A percentile compares a stretch with the other conserved stretches of the same genome.
Evolutionary conservation across 1,284 basidiomycete genomes (phyloP).

Genomic region (Ceratobasidium sp.): DNA sequence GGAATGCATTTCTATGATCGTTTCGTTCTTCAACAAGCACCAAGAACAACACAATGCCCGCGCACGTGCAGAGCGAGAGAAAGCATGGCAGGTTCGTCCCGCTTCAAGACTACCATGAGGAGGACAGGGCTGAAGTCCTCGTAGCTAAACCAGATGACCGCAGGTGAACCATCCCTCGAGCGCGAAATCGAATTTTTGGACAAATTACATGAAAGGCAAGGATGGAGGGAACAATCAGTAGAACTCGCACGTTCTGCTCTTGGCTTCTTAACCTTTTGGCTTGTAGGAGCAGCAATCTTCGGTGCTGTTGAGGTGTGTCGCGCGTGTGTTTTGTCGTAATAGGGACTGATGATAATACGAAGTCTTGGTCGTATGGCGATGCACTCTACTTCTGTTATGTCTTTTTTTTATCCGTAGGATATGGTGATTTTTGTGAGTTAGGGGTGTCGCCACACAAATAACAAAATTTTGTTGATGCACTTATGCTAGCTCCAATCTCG

Average conservation of each 20-base stretch:
- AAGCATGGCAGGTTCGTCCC: slow-evolving; percentile 40
- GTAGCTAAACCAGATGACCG: slow-evolving; percentile 18
- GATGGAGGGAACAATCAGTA: slow-evolving; percentile 45
- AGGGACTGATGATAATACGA: background rate
- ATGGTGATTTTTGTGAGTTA: slow-evolving; percentile 45
- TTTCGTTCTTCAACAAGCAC: slow-evolving; percentile 47
- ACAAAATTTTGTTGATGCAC: background rate
- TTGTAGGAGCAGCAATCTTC: slow-evolving; percentile 49
- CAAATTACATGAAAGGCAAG: slow-evolving; percentile 45
- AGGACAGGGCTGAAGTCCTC: background rate
- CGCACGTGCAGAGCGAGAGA: slow-evolving; percentile 46
- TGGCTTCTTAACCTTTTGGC: slow-evolving; percentile 50
- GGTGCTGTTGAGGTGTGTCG: slow-evolving; percentile 42
- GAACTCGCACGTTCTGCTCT: slow-evolving; percentile 47
- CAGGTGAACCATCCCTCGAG: slow-evolving; percentile 39
- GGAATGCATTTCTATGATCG: slow-evolving; percentile 49
- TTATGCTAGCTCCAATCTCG: slow-evolving; percentile 21
- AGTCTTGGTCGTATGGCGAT: slow-evolving; percentile 43
- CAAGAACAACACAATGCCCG: slow-evolving; percentile 32
- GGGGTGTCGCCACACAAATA: background rate
- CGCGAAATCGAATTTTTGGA: slow-evolving; percentile 49
- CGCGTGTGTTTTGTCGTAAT: no score
- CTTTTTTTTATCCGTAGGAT: slow-evolving; percentile 53
- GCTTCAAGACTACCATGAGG: background rate
- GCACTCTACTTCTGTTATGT: slow-evolving; percentile 52